Conservation (phyloP, 2,329 filamentous ascomycete genomes). For the Penicillium sp. region DNA sequence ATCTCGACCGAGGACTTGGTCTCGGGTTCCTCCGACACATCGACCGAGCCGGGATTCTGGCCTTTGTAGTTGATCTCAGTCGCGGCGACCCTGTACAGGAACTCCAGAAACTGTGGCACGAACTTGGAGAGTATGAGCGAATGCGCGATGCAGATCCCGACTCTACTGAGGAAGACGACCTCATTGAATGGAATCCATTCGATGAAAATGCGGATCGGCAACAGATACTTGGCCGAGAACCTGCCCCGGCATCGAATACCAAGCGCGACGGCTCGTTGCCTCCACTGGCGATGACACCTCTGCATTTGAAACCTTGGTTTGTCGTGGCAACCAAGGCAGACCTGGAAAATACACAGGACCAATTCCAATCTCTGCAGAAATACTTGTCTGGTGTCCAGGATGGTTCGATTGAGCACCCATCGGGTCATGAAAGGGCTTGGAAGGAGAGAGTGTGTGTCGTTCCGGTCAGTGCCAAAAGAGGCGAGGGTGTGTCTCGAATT, state of each 20-base stretch:
- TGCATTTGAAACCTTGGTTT: constrained; percentile 95
- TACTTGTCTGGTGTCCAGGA: constrained; percentile 68
- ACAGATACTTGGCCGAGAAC: not conserved
- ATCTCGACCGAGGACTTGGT: constrained; percentile 86
- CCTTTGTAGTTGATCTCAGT: constrained; percentile 85
- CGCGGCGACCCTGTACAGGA: constrained; percentile 75
- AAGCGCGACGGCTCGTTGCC: constrained; percentile 34
- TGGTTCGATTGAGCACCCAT: constrained; percentile 68
- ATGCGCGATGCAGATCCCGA: constrained; percentile 70
- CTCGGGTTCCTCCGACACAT: constrained; percentile 91
- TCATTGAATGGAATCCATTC: constrained; percentile 47
- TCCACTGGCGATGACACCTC: constrained; percentile 59
- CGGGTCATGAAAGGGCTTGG: constrained; percentile 66
- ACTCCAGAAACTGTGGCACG: constrained; percentile 80
- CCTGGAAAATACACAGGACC: constrained; percentile 71
- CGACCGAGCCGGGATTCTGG: constrained; percentile 86
- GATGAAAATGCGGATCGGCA: constrained; percentile 19
- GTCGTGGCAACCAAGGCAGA: constrained; percentile 94
- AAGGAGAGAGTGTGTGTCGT: constrained; percentile 59
- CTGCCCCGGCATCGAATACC: constrained; percentile 9
- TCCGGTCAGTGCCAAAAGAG: constrained; percentile 85
- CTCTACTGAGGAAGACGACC: constrained; percentile 54
- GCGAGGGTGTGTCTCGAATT: constrained; percentile 69
- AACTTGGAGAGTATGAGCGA: constrained; percentile 85
- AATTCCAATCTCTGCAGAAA: constrained; percentile 65